Evolutionary conservation across 129 eudicot species (phyloP).

Genomic region (Rutidosis leptorrhynchoides): DNA sequence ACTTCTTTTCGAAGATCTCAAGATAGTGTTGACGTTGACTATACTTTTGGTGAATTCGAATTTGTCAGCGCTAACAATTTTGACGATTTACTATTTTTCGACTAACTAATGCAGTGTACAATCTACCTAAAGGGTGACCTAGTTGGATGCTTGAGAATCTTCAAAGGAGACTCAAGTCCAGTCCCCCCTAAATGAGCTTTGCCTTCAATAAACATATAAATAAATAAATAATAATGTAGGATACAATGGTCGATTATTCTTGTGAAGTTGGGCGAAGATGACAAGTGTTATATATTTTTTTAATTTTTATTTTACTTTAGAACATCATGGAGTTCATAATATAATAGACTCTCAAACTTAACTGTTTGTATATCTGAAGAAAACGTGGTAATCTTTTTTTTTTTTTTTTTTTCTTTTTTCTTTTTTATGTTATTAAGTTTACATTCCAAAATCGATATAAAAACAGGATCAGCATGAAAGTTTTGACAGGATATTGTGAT

Average conservation of each 20-base stretch:
- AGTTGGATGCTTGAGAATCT: background rate
- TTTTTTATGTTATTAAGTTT: background rate
- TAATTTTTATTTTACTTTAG: no score
- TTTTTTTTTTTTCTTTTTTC: no score
- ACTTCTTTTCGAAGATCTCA: slow-evolving; percentile 39
- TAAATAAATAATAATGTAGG: no score
- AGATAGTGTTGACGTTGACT: slow-evolving; percentile 10
- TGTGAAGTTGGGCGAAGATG: background rate
- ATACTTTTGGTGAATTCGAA: slow-evolving; percentile 38
- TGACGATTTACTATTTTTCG: slow-evolving; percentile 33
- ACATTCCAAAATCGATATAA: background rate
- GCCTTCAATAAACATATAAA: no score
- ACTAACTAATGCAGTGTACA: background rate
- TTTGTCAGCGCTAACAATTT: slow-evolving; percentile 38
- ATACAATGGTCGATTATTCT: no score
- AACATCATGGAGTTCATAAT: background rate
- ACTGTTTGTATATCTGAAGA: background rate
- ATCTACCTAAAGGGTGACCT: background rate
- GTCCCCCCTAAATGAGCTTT: background rate
- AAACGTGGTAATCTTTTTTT: background rate
- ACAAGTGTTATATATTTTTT: no score
- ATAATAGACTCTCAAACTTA: background rate
- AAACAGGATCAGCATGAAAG: background rate
- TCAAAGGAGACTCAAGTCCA: no score
- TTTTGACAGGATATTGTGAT: no score